Evolutionary conservation across 1,284 basidiomycete genomes (phyloP).

Genomic region (Tranzscheliella williamsii): DNA sequence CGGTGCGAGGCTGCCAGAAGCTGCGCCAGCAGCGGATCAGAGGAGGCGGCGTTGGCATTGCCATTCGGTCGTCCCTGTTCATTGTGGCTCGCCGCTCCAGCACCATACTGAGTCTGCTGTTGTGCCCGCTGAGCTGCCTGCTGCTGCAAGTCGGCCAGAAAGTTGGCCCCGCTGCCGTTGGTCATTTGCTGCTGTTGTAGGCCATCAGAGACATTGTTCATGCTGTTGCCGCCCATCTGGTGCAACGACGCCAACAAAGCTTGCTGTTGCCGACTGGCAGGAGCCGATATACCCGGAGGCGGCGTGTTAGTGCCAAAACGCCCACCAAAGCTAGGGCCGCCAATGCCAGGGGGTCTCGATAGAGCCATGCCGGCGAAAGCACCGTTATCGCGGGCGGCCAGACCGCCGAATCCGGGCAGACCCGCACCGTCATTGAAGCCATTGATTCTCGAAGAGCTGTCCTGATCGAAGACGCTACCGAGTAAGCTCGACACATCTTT

Average conservation of each 20-base stretch:
- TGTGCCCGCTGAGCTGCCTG: constrained; percentile 32
- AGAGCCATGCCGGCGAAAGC: constrained; percentile 32
- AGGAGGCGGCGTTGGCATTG: constrained; percentile 19
- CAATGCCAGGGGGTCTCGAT: constrained; percentile 28
- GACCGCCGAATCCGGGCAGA: constrained; percentile 18
- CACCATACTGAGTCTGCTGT: constrained; percentile 25
- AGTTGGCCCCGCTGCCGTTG: constrained; percentile 28
- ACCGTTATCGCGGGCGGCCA: constrained; percentile 18
- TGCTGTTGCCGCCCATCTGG: constrained; percentile 17
- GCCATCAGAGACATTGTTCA: constrained; percentile 6
- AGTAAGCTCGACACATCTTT: constrained; percentile 45
- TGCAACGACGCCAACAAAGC: constrained; percentile 37
- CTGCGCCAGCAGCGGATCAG: constrained; percentile 55
- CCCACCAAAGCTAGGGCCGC: constrained; percentile 22
- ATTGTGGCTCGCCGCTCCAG: constrained; percentile 7
- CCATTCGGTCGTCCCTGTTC: constrained; percentile 16
- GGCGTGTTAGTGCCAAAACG: constrained; percentile 37
- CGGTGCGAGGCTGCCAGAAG: constrained; percentile 39
- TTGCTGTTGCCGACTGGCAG: constrained; percentile 40
- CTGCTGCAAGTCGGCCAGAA: constrained; percentile 37
- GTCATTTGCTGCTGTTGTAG: constrained; percentile 27
- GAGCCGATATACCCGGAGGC: constrained; percentile 29
- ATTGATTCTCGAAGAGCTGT: constrained; percentile 9
- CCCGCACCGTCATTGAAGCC: constrained; percentile 20
- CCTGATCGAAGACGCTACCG: constrained; percentile 46